Conservation (phyloP, 371 early-diverging fungal genomes). For the Mucor circinelloides region DNA sequence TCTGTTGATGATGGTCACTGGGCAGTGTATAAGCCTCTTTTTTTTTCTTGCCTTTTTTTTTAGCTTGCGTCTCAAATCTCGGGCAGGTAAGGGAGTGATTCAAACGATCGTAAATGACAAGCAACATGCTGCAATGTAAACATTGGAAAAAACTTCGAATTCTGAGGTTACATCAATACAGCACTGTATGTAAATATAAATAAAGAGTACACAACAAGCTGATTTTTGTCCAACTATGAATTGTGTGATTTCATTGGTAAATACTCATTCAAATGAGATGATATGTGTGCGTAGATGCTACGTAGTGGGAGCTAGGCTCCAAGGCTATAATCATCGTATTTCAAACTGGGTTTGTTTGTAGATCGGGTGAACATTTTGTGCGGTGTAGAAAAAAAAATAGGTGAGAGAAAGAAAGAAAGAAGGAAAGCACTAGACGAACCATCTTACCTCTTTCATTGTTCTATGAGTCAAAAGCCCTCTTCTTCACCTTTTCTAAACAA, state of each 20-base stretch:
- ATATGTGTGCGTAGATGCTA: neutral
- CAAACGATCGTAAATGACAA: neutral
- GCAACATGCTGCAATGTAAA: neutral
- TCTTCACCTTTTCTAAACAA: neutral
- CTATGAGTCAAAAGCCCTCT: conserved; percentile 13
- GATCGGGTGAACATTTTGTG: conserved; percentile 9
- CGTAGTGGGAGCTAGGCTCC: neutral
- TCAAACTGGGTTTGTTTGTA: conserved; percentile 1
- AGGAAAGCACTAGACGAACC: neutral
- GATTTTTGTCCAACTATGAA: neutral
- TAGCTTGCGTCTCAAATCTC: neutral
- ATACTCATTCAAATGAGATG: neutral
- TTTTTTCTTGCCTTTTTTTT: neutral
- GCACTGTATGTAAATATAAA: neutral
- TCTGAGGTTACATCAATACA: neutral
- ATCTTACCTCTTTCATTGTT: conserved; percentile 2
- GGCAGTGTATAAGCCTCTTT: neutral
- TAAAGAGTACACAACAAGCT: neutral
- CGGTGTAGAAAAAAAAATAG: neutral
- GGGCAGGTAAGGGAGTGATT: neutral
- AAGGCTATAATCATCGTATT: neutral
- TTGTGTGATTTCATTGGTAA: neutral
- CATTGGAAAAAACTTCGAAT: neutral
- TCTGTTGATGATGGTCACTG: neutral
- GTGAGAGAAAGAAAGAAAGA: neutral